Evolutionary conservation across 1,284 basidiomycete genomes (phyloP).

Genomic region (Leccinum solheimii): DNA sequence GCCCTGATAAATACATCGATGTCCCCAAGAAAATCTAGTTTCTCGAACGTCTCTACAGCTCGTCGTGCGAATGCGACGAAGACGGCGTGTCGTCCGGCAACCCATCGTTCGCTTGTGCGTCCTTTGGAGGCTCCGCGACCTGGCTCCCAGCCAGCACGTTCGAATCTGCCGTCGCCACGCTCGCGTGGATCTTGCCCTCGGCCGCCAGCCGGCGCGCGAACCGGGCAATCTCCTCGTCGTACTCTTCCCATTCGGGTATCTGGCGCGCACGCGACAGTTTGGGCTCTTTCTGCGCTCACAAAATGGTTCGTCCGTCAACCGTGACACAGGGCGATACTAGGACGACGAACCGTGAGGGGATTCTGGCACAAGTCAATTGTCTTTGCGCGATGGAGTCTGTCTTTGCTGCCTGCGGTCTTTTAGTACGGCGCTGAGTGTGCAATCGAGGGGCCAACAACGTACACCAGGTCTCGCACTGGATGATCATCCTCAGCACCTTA

Average conservation of each 20-base stretch:
- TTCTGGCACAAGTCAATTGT: slow-evolving; percentile 94
- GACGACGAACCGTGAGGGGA: slow-evolving; percentile 73
- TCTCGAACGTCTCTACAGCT: slow-evolving; percentile 20
- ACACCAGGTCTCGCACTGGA: slow-evolving; percentile 87
- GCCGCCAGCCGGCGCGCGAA: slow-evolving; percentile 71
- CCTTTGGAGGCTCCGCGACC: neutral
- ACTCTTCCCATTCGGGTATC: slow-evolving; percentile 97
- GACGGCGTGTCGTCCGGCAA: neutral
- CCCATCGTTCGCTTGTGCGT: neutral
- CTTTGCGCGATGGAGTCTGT: slow-evolving; percentile 76
- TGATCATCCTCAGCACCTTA: slow-evolving; percentile 10
- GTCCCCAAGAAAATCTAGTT: neutral
- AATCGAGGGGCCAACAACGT: slow-evolving; percentile 34
- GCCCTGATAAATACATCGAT: neutral
- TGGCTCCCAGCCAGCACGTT: slow-evolving; percentile 63
- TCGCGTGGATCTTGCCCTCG: slow-evolving; percentile 63
- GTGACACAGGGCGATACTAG: no score
- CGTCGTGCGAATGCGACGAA: slow-evolving; percentile 16
- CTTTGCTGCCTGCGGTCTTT: slow-evolving; percentile 64
- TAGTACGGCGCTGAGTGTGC: neutral
- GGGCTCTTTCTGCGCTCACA: slow-evolving; percentile 79
- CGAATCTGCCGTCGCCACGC: slow-evolving; percentile 67
- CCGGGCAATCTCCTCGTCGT: slow-evolving; percentile 77
- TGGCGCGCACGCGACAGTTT: slow-evolving; percentile 91
- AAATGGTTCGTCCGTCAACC: neutral